Evolutionary conservation across 768 basidiomycete species (phyloP).

Genomic region (Leccinellum luteum): DNA sequence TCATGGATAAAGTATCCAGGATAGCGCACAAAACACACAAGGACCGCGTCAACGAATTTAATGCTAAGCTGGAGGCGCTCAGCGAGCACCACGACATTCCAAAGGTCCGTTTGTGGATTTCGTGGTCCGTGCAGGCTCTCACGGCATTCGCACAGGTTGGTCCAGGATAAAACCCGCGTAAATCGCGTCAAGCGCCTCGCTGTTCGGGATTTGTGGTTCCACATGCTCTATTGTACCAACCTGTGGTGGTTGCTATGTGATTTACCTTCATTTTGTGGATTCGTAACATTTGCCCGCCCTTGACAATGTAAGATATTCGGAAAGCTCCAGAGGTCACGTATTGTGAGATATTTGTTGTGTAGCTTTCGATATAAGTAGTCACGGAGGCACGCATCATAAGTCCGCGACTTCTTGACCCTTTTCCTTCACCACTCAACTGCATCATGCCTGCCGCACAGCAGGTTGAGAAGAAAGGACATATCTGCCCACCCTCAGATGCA

Average conservation of each 20-base stretch:
- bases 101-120: constrained; percentile 51
- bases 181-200: constrained; percentile 29
- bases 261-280: constrained; percentile 12
- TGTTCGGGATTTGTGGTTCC: constrained; percentile 2
- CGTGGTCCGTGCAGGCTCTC: constrained; percentile 31
- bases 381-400: constrained; percentile 34
- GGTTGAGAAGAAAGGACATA: constrained; percentile 47
- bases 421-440: constrained; percentile 33
- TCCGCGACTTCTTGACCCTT: constrained; percentile 36
- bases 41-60: constrained; percentile 90
- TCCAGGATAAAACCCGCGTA: constrained; percentile 63
- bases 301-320: constrained; percentile 25
- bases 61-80: constrained; percentile 77
- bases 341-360: constrained; percentile 36
- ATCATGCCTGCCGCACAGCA: constrained; percentile 38
- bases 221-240: constrained; percentile 12
- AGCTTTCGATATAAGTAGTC: constrained; percentile 37
- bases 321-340: constrained; percentile 26
- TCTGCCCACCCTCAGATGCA: constrained; percentile 58
- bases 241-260: constrained; percentile 19
- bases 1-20: constrained; percentile 70
- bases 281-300: constrained; percentile 24
- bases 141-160: constrained; percentile 58
- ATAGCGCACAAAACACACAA: constrained; percentile 87
- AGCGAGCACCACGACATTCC: constrained; percentile 96